A percentile compares a stretch with the other conserved stretches of the same genome.
These are phyloP conservation scores for Rhizopogon parksii DNA, from an alignment of 1,284 basidiomycete species.

Conservation along the genomic window DNA sequence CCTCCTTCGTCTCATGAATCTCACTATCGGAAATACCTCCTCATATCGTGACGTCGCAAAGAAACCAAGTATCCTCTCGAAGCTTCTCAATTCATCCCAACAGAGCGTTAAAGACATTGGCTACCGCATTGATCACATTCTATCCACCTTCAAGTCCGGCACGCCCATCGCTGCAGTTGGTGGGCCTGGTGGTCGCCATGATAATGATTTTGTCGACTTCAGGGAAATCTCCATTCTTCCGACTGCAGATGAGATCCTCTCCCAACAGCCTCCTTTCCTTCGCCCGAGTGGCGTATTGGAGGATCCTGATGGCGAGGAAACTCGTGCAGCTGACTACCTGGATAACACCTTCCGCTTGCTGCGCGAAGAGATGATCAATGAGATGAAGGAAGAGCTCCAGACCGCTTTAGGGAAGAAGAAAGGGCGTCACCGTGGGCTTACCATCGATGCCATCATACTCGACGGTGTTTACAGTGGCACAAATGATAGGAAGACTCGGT, in stretches of 20 bases:
- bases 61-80: conserved; percentile 26
- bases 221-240: conserved; percentile 53
- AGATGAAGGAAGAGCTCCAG: conserved; percentile 54
- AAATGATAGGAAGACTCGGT: conserved; percentile 33
- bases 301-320: conserved; percentile 32
- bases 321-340: conserved; percentile 40
- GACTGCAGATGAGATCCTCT: conserved; percentile 49
- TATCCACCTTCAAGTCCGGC: conserved; percentile 21
- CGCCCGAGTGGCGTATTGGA: conserved; percentile 37
- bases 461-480: conserved; percentile 32
- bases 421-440: conserved; percentile 36
- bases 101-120: conserved; percentile 30
- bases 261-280: conserved; percentile 39
- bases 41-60: conserved; percentile 35
- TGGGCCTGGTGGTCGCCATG: conserved; percentile 55
- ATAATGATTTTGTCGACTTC: conserved; percentile 57
- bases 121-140: conserved; percentile 38
- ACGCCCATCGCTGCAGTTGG: conserved; percentile 17
- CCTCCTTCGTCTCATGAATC: conserved; percentile 40
- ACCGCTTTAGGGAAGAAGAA: conserved; percentile 40
- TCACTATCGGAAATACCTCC: conserved; percentile 31
- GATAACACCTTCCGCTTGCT: conserved; percentile 62
- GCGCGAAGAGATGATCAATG: conserved; percentile 59
- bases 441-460: conserved; percentile 36
- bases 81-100: conserved; percentile 32